Evolutionary conservation across 345 rosid genomes (phyloP), one percentile per base, ranked within the genome.

Genomic region (Luvunga scandens): DNA sequence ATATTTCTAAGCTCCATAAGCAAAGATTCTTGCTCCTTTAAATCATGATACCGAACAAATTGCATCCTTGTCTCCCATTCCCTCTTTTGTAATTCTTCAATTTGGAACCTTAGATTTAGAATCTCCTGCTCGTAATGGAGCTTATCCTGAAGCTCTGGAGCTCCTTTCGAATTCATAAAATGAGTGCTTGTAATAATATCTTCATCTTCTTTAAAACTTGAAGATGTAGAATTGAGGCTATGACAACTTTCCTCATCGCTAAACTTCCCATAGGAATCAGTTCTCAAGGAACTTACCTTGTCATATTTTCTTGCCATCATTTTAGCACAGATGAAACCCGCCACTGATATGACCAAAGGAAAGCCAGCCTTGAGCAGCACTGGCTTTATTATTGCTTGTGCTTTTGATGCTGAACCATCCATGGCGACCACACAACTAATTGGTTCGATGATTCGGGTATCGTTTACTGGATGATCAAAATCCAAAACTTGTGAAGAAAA

Each of bases 301-400:
- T 68, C 50, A 25, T 74, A 76, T 80, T 83, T 85, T 59, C 83
- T 80, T 24, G 85, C 50, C 36, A 90, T 77, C 78, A 88, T 82
- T 81, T 73, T 88, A 1, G 92, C 90, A 73, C 59, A 85, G 53
- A 88, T 4, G 69, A 92, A 86, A 80, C 94, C 94, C 62, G 91
- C 86, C 75, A 90, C 78, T 33, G 97, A 90, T n/a, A 94, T 0
- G 31, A 78, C 91, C 62, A 94, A 63, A 66, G 94, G 89, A 64
- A 93, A 65, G 30, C 92, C 90, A 73, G 93, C 90, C 82, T 87
- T 91, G 27, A 95, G 85, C 34, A 91, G 70, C 78, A 85, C 68
- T 2, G 97, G 97, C 88, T 78, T 91, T 62, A 90, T 66, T 59
- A 89, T 68, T 65, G 73, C 73, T 65, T 83, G 85, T 66, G 78